A percentile compares a stretch with the other conserved stretches of the same genome.
Conservation (phyloP, 805 yeast genomes). For the Nakazawaea molendinolei region DNA sequence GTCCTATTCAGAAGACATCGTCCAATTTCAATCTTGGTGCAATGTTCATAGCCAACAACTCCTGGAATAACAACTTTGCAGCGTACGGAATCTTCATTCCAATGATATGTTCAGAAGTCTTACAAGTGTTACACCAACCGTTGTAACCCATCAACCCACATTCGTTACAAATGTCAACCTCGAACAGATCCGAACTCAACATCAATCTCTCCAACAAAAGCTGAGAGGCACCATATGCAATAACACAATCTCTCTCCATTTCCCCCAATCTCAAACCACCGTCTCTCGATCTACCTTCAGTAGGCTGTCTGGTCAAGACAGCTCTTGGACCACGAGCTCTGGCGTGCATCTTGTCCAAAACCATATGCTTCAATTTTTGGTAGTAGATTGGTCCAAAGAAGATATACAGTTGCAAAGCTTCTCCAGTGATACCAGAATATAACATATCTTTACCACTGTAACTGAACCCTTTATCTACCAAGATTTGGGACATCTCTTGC, state of each 20-base stretch:
- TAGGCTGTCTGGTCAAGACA: conserved; percentile 94
- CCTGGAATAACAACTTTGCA: conserved; percentile 97
- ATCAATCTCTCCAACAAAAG: conserved; percentile 86
- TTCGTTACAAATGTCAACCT: conserved; percentile 86
- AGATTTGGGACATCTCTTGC: conserved; percentile 87
- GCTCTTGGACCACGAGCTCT: conserved; percentile 99
- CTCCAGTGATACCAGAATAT: conserved; percentile 96
- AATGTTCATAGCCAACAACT: conserved; percentile 95
- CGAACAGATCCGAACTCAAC: conserved; percentile 97
- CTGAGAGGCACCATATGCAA: conserved; percentile 98
- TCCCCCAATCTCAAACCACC: conserved; percentile 99
- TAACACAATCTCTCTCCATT: conserved; percentile 99
- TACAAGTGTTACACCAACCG: conserved; percentile 97
- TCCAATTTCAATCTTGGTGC: conserved; percentile 91
- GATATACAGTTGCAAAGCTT: conserved; percentile 92
- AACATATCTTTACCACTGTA: conserved; percentile 98
- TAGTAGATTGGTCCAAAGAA: conserved; percentile 98
- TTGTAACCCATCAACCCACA: conserved; percentile 98
- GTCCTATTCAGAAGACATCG: conserved; percentile 58
- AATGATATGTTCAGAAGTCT: conserved; percentile 76
- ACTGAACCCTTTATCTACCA: conserved; percentile 86
- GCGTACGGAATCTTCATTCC: conserved; percentile 98
- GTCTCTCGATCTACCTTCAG: conserved; percentile 98
- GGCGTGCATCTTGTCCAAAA: conserved; percentile 97
- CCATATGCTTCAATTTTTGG: conserved; percentile 98